Evolutionary conservation across 306 rosid genomes (phyloP).

Genomic region (Casuarina equisetifolia): DNA sequence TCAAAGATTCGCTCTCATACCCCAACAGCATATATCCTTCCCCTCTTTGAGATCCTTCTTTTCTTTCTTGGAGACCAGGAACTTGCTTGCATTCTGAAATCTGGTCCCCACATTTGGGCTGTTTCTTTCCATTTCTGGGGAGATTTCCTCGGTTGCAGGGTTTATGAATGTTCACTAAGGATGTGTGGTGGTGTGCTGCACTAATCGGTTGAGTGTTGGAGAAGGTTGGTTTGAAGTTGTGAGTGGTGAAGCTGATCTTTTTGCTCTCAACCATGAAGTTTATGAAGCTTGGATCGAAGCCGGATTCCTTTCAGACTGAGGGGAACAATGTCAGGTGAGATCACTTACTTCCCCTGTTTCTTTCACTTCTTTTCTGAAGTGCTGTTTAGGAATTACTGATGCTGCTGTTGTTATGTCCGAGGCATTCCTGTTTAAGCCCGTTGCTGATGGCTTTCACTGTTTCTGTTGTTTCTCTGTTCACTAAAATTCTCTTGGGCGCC

Average conservation of each 20-base stretch:
- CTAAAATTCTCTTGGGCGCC: constrained; percentile 6
- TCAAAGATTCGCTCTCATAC: constrained; percentile 64
- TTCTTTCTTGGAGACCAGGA: constrained; percentile 50
- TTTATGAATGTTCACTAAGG: constrained; percentile 27
- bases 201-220: constrained; percentile 39
- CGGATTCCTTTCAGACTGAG: constrained; percentile 81
- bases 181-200: constrained; percentile 36
- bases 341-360: constrained; percentile 29
- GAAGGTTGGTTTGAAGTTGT: constrained; percentile 23
- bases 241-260: constrained; percentile 48
- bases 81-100: constrained; percentile 42
- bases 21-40: constrained; percentile 40
- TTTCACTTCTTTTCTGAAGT: not conserved
- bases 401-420: constrained; percentile 1
- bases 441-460: not conserved
- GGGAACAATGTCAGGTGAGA: constrained; percentile 82
- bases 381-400: not conserved
- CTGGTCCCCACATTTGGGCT: constrained; percentile 47
- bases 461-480: constrained; percentile 10
- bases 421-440: not conserved
- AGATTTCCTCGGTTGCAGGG: constrained; percentile 15
- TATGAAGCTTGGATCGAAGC: constrained; percentile 99
- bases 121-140: constrained; percentile 37
- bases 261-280: constrained; percentile 75
- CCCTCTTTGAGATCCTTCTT: constrained; percentile 46